Evolutionary conservation across 2,329 filamentous ascomycete genomes (phyloP).

Genomic region (Colletotrichum truncatum): DNA sequence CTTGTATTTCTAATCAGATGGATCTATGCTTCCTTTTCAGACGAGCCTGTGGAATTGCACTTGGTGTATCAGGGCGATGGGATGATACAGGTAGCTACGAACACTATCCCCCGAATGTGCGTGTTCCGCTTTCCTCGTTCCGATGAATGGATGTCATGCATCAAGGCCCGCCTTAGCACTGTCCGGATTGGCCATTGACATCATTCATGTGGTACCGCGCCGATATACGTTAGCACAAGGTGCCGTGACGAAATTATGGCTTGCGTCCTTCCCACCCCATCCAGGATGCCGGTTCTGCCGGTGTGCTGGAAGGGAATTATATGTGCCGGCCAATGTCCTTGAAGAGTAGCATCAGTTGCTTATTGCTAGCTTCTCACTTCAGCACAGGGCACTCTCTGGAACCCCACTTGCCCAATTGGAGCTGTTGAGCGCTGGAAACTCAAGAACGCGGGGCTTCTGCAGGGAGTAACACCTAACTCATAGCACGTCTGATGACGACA

Average conservation of each 20-base stretch:
- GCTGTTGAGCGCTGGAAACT: background rate
- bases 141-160: slow-evolving; percentile 13
- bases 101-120: background rate
- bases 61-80: background rate
- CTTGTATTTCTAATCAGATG: slow-evolving; percentile 17
- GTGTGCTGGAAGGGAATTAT: background rate
- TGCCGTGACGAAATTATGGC: background rate
- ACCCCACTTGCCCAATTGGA: background rate
- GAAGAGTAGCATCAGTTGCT: background rate
- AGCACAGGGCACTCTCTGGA: background rate
- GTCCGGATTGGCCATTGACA: slow-evolving; percentile 7
- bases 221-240: background rate
- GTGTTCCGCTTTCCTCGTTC: background rate
- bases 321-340: background rate
- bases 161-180: slow-evolving; percentile 1
- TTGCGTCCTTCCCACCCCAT: background rate
- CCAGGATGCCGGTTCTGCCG: background rate
- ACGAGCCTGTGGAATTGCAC: background rate
- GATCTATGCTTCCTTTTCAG: background rate
- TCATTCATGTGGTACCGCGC: background rate
- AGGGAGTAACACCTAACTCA: background rate
- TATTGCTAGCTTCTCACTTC: background rate
- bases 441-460: slow-evolving; percentile 10
- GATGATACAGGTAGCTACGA: background rate
- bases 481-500: slow-evolving; percentile 24